Evolutionary conservation across 2,329 filamentous ascomycete species (phyloP).

Genomic region (Neurospora sp.): DNA sequence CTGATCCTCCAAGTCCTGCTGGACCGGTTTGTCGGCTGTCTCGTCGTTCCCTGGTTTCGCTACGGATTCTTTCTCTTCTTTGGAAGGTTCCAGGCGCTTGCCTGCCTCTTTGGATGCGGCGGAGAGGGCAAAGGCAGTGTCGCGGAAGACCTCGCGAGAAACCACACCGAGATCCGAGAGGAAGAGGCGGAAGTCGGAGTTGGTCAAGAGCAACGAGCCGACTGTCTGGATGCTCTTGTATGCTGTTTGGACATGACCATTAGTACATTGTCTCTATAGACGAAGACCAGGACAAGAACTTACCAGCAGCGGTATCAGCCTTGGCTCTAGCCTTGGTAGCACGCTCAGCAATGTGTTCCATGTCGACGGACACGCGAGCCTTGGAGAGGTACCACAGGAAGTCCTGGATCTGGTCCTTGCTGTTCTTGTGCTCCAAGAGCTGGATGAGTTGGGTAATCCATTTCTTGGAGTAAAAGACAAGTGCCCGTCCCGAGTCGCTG

Average conservation of each 20-base stretch:
- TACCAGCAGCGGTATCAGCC: conserved; percentile 63
- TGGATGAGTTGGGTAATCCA: conserved; percentile 74
- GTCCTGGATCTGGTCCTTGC: conserved; percentile 77
- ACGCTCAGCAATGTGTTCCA: conserved; percentile 49
- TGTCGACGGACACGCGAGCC: conserved; percentile 60
- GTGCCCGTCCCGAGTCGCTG: conserved; percentile 64
- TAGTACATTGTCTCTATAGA: not conserved
- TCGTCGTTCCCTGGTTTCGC: conserved; percentile 40
- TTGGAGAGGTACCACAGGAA: conserved; percentile 78
- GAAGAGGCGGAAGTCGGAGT: conserved; percentile 82
- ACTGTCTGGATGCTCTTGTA: conserved; percentile 78
- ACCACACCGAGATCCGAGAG: conserved; percentile 70
- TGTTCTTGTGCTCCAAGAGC: conserved; percentile 74
- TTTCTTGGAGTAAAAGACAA: conserved; percentile 61
- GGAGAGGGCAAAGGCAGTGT: conserved; percentile 73
- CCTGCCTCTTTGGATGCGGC: conserved; percentile 65
- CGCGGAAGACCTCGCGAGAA: conserved; percentile 74
- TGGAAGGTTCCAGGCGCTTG: conserved; percentile 60
- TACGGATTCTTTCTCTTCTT: conserved; percentile 45
- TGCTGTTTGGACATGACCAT: conserved; percentile 35
- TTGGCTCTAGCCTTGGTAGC: conserved; percentile 54
- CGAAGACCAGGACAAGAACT: conserved; percentile 1
- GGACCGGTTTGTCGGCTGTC: conserved; percentile 35
- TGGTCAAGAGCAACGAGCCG: conserved; percentile 74
- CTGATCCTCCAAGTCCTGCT: conserved; percentile 53